Evolutionary conservation across 768 basidiomycete genomes (phyloP), one percentile per base, ranked within the genome.

Genomic region (Exidia glandulosa): DNA sequence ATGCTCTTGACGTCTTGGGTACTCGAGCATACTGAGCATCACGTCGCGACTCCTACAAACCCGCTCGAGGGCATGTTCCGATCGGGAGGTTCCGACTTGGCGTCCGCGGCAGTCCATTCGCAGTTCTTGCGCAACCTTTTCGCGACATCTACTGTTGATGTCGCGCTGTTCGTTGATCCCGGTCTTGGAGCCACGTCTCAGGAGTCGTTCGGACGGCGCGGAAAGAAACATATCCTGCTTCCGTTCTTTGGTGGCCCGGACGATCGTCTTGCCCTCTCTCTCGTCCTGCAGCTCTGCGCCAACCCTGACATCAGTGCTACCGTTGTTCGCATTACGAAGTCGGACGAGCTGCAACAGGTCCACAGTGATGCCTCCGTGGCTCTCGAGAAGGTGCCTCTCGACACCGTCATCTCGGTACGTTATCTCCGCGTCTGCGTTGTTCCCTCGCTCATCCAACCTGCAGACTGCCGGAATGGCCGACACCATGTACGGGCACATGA

Each of bases 211-310:
- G 69, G 50, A 63, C 69, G 52, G 32, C 68, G 55, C 47, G 70
- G 65, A 27, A 77, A 70, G 29, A 77, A 86, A 61, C 89, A 90
- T 63, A 67, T 97, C 31, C 83, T 94, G 69, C 68, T 94, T 45
- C 90, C 94, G 0, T 97, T 95, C 82, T 88, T 92, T 69, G 95
- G 95, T 36, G 95, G 95, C 0, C 85, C 91, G 0, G 95, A 99
- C 69, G 95, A 97, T 69, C 83, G 96, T 1, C 77, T 92, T 25
- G 90, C 91, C 0, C 74, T 98, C 30, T 74, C 80, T 32, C 83
- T 98, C 66, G 81, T 91, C 3, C 82, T 90, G 33, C 94, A 97
- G 69, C 67, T 88, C 31, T 88, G 93, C 59, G 71, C 72, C 32
- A 85, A 87, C 62, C 69, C 80, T 0, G 72, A 70, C 34, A 78